Evolutionary conservation across 2,329 filamentous ascomycete genomes (phyloP), one percentile per base, ranked within the genome.

Genomic region (Cladophialophora immunda): DNA sequence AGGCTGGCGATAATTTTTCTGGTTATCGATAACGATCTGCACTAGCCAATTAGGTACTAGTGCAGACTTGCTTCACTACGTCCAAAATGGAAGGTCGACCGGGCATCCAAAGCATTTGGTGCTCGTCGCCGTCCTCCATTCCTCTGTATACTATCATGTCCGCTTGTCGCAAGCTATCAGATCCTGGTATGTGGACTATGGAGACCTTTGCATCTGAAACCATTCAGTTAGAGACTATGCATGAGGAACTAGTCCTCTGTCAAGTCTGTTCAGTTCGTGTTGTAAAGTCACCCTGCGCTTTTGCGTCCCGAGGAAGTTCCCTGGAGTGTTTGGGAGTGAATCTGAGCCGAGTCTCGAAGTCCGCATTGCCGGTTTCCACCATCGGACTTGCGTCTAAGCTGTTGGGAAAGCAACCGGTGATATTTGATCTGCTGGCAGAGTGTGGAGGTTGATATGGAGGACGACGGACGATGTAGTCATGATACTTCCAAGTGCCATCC

Each of bases 11-110:
- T 15, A 41, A 61, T 54, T 61, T 61, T 53, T 54, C 11, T 36
- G 38, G 34, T 54, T 61, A 61, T 61, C 58, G 58, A 61, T 61
- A 61, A 61, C 27, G 17, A 17, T 27, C 9, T 6, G 11, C 17
- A 17, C 38, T 41, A 41, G 38, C 17, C 17, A 1, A 0, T n/a
- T 41, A n/a, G n/a, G 38, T 5, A 19, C 17, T 41, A 41, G 17
- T 41, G n/a, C 25, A 30, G 25, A 34, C 57, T 50, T 22, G 57
- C 56, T 30, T 13, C 1, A 5, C 7, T 25, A 13, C 17, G 22
- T 3, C 45, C 3, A 22, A 3, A 27, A 17, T 22, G 45, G 45
- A 50, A 50, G 45, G 45, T 50, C 45, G 25, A 13, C 45, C 45
- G 45, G 9, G 22, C 17, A 11, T 50, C 9, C 22, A 2, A 25